These are phyloP conservation scores for Akanthomyces muscarius DNA, from an alignment of 2,329 filamentous ascomycete genomes.

Conservation along the genomic window DNA sequence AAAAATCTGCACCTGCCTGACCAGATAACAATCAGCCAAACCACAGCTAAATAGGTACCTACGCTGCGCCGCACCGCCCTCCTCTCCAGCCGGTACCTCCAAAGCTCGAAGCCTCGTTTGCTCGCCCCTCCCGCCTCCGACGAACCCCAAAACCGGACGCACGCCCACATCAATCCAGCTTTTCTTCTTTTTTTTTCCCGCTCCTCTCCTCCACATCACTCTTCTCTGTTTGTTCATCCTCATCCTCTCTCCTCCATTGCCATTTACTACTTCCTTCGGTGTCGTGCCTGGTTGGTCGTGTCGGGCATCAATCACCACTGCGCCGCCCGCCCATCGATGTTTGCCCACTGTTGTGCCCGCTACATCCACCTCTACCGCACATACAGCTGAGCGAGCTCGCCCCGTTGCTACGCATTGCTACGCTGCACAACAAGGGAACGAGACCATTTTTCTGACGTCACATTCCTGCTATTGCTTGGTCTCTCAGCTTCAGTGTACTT, in stretches of 20 bases:
- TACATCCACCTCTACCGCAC: constrained; percentile 13
- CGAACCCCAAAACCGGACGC: constrained; percentile 10
- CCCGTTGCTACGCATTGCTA: not conserved
- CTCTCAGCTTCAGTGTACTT: not conserved
- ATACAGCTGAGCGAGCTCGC: constrained; percentile 5
- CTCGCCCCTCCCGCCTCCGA: not conserved
- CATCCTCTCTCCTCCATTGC: not conserved
- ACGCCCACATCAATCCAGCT: constrained; percentile 5
- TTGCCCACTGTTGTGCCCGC: constrained; percentile 13
- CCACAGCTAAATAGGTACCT: not conserved
- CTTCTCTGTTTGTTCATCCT: not conserved
- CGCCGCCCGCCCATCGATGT: constrained; percentile 3
- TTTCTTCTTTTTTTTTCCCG: not conserved
- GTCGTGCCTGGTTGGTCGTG: not conserved
- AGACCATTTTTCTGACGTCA: constrained; percentile 8
- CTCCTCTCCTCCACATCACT: not conserved
- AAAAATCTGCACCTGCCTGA: constrained; percentile 3
- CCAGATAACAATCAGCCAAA: too few species aligned
- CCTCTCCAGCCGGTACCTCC: not conserved
- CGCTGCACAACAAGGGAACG: not conserved
- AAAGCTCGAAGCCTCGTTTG: constrained; percentile 6
- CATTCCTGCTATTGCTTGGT: not conserved
- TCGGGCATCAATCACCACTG: not conserved
- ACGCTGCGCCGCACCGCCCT: not conserved
- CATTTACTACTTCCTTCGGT: not conserved